Percentiles rank a stretch among this genome's conserved stretches.
Evolutionary conservation across 306 rosid genomes (phyloP).

Genomic region (Spatholobus suberectus): DNA sequence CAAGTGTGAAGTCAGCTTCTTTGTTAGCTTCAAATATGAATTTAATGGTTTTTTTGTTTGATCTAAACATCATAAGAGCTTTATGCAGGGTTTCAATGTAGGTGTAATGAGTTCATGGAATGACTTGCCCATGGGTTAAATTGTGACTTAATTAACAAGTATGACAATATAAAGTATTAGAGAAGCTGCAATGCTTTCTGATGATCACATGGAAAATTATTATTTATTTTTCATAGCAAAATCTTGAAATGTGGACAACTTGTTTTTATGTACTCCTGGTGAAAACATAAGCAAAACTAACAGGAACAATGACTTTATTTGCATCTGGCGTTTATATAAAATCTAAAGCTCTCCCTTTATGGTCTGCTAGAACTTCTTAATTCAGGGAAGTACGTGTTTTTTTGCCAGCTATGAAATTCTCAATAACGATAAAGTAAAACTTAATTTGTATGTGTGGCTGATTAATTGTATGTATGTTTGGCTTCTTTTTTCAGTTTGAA

Average conservation of each 20-base stretch:
- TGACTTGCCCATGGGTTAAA: not conserved
- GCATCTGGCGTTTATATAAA: not conserved
- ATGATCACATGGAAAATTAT: not conserved
- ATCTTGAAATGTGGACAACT: not conserved
- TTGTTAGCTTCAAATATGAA: not conserved
- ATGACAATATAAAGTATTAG: not conserved
- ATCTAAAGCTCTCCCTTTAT: not conserved
- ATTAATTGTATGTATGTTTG: not conserved
- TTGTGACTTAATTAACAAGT: not conserved
- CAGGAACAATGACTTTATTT: not conserved
- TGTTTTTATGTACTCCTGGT: constrained; percentile 9
- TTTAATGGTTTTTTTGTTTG: not conserved
- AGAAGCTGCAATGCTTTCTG: not conserved
- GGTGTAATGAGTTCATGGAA: not conserved
- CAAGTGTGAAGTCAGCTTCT: not conserved
- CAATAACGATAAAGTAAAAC: not conserved
- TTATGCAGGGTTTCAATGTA: not conserved
- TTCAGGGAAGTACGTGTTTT: not conserved
- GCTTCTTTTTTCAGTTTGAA: constrained; percentile 64
- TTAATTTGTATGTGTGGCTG: not conserved
- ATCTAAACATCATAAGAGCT: not conserved
- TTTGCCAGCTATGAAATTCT: not conserved
- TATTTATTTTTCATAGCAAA: not conserved
- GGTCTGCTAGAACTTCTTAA: not conserved
- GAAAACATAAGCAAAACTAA: not conserved